Evolutionary conservation across 2,329 filamentous ascomycete species (phyloP), one percentile per base, ranked within the genome.

Genomic region (Calonectria fujianensis): DNA sequence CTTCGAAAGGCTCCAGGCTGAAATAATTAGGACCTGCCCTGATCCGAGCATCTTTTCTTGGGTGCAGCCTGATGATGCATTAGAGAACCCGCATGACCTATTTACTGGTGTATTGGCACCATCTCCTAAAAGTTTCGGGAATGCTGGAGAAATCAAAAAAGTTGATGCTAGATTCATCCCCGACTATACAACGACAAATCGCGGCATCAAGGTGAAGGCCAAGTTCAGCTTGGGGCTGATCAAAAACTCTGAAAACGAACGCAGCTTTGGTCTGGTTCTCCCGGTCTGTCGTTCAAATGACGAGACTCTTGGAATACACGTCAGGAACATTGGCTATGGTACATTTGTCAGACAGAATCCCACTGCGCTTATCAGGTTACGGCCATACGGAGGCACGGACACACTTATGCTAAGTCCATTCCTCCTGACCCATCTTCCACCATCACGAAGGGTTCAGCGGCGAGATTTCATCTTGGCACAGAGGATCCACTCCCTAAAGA

Each of bases 1-100:
- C 8, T 63, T 63, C 13, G 9, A 37, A 6, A 63, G 57, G 13
- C 57, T 63, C 1, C 57, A 63, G 14, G 57, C 35, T 0, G 57
- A 63, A 29, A 63, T 63, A 24, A 63, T 63, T 8, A 24, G 37
- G 5, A 29, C 57, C n/a, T 63, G 57, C 16, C 57, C 57, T 20
- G 57, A 63, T 24, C 57, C 57, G 16, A 63, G 57, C 37, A 63
- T 63, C 32, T 63, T 63, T 39, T 24, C 57, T 31, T 63, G 57
- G 57, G 32, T 29, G 14, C 57, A 63, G 4, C 52, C 31, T 11
- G 13, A 27, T 13, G 54, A 7, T 4, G n/a, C 13, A 35, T 10
- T 24, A 2, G 24, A 39, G 37, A 13, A 18, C 37, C 11, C 37
- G 14, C 57, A 18, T 3, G 7, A 63, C 20, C 18, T 29, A 7